Percentiles rank a stretch among this genome's conserved stretches.
phyloP scores from a whole-genome alignment of 352 stramenopile genomes.

The Phytopythium boreale region DNA sequence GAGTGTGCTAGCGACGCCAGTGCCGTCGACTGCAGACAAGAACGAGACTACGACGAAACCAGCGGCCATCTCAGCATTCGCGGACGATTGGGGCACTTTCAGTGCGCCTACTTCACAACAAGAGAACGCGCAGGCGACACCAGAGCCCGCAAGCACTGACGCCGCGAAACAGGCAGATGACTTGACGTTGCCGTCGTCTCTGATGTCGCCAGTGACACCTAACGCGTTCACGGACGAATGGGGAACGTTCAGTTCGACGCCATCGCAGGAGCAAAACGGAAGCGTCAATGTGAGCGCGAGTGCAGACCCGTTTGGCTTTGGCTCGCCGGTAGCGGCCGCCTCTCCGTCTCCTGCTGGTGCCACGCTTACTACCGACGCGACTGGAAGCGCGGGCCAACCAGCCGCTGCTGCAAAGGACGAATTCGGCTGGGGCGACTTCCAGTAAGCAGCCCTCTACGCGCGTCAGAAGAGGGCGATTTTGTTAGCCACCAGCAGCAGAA shows the following conservation, averaged over 20 bases:
- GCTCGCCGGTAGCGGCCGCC: not conserved
- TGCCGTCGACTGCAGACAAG: not conserved
- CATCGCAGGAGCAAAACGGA: not conserved
- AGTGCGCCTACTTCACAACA: not conserved
- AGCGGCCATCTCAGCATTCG: not conserved
- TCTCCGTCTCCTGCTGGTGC: not conserved
- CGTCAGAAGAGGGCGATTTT: not conserved
- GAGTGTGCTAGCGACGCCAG: not conserved
- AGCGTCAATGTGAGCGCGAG: not conserved
- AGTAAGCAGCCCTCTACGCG: constrained; percentile 2
- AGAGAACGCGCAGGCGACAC: not conserved
- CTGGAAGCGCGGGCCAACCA: constrained; percentile 1
- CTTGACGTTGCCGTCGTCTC: not conserved
- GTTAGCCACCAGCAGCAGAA: not conserved
- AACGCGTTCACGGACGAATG: constrained; percentile 1
- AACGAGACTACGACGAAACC: not conserved
- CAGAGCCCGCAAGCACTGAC: not conserved
- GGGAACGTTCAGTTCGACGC: constrained; percentile 4
- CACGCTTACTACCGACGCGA: not conserved
- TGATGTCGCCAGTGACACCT: not conserved
- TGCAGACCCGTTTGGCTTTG: constrained; percentile 6
- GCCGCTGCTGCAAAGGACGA: constrained; percentile 4
- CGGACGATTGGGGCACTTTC: not conserved
- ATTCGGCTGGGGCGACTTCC: constrained; percentile 26
- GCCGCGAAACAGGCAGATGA: not conserved